Percentiles rank a stretch among this genome's conserved stretches.
These are phyloP conservation scores for Rubia yunnanensis DNA, from an alignment of 257 asterid genomes.

Conservation along the genomic window DNA sequence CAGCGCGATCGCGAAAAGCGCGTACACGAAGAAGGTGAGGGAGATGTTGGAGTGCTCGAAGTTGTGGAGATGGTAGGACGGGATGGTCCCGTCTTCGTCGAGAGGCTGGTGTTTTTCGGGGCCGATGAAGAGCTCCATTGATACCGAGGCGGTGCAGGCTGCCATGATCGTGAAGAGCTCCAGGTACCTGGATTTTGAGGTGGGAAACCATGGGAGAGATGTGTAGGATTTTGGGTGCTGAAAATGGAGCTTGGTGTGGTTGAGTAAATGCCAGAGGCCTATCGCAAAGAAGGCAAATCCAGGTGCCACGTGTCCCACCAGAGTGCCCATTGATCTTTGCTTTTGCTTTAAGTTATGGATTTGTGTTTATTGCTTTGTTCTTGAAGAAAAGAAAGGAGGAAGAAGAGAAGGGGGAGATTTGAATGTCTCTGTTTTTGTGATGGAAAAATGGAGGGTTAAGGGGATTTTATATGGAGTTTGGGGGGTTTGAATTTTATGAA, in stretches of 20 bases:
- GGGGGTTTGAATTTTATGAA: conserved; percentile 5
- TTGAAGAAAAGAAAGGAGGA: background rate
- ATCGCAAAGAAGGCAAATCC: conserved; percentile 56
- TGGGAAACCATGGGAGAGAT: conserved; percentile 63
- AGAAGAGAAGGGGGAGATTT: background rate
- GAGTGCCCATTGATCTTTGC: conserved; percentile 38
- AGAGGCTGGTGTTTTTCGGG: conserved; percentile 42
- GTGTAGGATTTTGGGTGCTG: conserved; percentile 47
- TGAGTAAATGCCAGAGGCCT: conserved; percentile 76
- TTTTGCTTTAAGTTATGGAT: background rate
- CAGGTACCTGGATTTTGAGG: conserved; percentile 28
- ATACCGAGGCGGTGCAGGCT: conserved; percentile 29
- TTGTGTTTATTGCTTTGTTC: background rate
- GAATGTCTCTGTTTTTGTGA: conserved; percentile 3
- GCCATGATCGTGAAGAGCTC: conserved; percentile 53
- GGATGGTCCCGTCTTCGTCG: conserved; percentile 42
- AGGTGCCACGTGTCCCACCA: conserved; percentile 59
- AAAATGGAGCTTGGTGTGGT: conserved; percentile 50
- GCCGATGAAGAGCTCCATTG: conserved; percentile 43
- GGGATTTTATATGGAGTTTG: background rate
- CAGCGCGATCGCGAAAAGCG: conserved; percentile 38
- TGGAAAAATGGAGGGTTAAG: background rate
- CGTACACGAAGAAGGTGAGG: conserved; percentile 48
- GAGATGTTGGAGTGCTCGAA: conserved; percentile 76
- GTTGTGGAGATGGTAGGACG: conserved; percentile 46